phyloP scores from a whole-genome alignment of 176 grass and related monocot species.

The Hsuehochloa calcarea region DNA sequence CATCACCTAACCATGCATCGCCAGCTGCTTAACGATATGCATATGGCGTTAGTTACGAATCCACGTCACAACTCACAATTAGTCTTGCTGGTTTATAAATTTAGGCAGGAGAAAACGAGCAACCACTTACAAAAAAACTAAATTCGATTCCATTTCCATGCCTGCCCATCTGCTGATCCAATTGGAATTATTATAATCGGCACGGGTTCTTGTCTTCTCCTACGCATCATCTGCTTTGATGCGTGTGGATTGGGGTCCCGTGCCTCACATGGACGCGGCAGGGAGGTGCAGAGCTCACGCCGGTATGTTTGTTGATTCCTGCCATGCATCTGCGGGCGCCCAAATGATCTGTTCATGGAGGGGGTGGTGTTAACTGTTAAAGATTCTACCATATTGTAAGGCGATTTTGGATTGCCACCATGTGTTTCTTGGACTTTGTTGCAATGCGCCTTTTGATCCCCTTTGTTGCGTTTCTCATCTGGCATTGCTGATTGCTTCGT shows the following conservation, averaged over 20 bases:
- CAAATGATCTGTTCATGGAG: neutral
- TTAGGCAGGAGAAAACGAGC: constrained; percentile 37
- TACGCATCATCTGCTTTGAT: constrained; percentile 1
- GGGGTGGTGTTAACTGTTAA: neutral
- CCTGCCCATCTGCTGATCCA: constrained; percentile 18
- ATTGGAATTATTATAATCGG: neutral
- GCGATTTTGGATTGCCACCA: constrained; percentile 24
- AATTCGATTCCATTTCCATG: constrained; percentile 1
- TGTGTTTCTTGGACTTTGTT: constrained; percentile 9
- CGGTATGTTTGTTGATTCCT: constrained; percentile 27
- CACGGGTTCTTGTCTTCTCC: constrained; percentile 31
- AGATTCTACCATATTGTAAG: neutral
- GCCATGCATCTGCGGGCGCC: constrained; percentile 21
- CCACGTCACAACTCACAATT: constrained; percentile 17
- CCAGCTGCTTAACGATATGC: constrained; percentile 18
- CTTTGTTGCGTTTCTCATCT: neutral
- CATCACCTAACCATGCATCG: constrained; percentile 4
- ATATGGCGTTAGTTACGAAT: constrained; percentile 12
- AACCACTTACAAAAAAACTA: neutral
- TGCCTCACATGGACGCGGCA: constrained; percentile 47
- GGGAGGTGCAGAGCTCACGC: constrained; percentile 40
- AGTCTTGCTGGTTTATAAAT: constrained; percentile 9
- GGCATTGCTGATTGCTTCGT: neutral
- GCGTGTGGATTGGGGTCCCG: constrained; percentile 19
- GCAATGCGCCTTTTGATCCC: neutral